Conservation (phyloP, 2,329 filamentous ascomycete species). For the Alternaria rosae region DNA sequence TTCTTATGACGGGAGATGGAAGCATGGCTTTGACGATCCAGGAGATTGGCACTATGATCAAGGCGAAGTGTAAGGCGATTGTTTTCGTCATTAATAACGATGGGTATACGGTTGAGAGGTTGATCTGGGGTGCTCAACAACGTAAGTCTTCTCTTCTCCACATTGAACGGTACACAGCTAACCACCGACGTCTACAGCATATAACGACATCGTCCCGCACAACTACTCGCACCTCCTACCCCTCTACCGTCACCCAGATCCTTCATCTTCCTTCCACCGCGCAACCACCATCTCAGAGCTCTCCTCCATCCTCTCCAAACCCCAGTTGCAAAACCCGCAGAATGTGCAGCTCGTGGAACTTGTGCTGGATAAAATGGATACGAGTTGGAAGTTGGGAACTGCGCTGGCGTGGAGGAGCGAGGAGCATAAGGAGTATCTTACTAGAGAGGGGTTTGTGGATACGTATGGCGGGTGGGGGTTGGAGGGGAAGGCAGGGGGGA, state of each 20-base stretch:
- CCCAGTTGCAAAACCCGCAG: slow-evolving; percentile 40
- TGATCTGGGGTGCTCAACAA: slow-evolving; percentile 55
- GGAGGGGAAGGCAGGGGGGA: slow-evolving; percentile 24
- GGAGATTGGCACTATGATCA: slow-evolving; percentile 70
- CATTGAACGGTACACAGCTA: not conserved
- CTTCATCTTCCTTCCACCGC: slow-evolving; percentile 46
- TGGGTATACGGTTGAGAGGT: slow-evolving; percentile 57
- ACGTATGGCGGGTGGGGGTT: slow-evolving; percentile 44
- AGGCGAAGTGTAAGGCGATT: slow-evolving; percentile 43
- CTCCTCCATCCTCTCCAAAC: slow-evolving; percentile 41
- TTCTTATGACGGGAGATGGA: slow-evolving; percentile 69
- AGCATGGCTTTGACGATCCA: slow-evolving; percentile 72
- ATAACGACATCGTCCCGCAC: slow-evolving; percentile 52
- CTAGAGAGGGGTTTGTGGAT: slow-evolving; percentile 50
- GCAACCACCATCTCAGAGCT: slow-evolving; percentile 50
- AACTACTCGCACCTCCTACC: slow-evolving; percentile 51
- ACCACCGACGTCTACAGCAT: slow-evolving; percentile 25
- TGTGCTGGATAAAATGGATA: slow-evolving; percentile 46
- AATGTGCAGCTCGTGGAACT: slow-evolving; percentile 53
- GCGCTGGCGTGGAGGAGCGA: slow-evolving; percentile 49
- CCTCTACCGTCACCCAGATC: slow-evolving; percentile 48
- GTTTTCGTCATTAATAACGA: slow-evolving; percentile 57
- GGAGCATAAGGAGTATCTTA: slow-evolving; percentile 46
- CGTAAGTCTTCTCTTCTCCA: slow-evolving; percentile 22
- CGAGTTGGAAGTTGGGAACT: slow-evolving; percentile 45